phyloP scores from a whole-genome alignment of 176 grass and related monocot genomes.

The Musa beccarii region DNA sequence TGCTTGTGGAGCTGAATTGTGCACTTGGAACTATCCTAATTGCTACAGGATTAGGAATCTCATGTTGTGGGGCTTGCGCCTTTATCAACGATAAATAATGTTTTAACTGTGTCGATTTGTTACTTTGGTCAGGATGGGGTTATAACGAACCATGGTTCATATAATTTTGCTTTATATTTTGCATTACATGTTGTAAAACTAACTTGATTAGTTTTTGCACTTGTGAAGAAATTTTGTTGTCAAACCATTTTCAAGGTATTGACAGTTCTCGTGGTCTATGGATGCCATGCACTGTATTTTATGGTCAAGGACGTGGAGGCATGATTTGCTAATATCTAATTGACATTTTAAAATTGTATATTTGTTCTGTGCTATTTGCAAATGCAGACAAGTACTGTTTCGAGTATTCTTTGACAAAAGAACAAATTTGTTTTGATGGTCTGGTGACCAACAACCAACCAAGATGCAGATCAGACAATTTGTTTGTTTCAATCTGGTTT shows the following conservation, averaged over 20 bases:
- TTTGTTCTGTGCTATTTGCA: too few species aligned
- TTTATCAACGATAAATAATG: background rate
- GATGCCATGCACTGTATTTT: background rate
- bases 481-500: too few species aligned
- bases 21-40: background rate
- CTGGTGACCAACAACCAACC: too few species aligned
- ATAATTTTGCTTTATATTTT: background rate
- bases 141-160: background rate
- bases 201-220: background rate
- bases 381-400: too few species aligned
- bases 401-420: too few species aligned
- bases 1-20: too few species aligned
- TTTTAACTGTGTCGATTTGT: background rate
- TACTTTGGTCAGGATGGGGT: background rate
- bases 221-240: background rate
- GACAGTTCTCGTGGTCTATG: background rate
- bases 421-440: too few species aligned
- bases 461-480: too few species aligned
- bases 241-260: background rate
- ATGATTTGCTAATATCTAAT: background rate
- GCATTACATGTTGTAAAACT: background rate
- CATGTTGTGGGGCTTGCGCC: background rate
- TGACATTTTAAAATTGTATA: background rate
- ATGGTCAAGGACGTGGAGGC: background rate
- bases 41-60: background rate